Conservation (phyloP, 2,329 filamentous ascomycete genomes). For the Diaporthe ampelina region DNA sequence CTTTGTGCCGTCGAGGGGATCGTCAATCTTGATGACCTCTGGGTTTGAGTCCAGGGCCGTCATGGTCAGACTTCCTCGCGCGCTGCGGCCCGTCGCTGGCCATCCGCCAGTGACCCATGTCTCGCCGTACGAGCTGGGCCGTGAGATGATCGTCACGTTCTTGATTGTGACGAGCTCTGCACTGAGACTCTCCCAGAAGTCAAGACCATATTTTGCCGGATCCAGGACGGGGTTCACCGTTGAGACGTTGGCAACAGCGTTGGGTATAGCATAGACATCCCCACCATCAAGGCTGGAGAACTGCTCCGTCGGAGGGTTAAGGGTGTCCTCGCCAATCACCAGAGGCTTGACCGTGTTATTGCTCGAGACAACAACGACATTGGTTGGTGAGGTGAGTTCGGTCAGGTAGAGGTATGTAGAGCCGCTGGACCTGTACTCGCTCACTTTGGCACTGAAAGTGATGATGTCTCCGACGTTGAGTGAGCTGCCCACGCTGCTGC, state of each 20-base stretch:
- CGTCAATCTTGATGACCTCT: conserved; percentile 75
- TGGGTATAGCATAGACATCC: conserved; percentile 75
- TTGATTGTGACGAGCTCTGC: conserved; percentile 77
- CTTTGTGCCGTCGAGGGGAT: conserved; percentile 73
- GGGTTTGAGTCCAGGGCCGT: conserved; percentile 75
- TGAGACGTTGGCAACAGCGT: conserved; percentile 71
- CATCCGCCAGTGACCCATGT: conserved; percentile 78
- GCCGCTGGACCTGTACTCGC: conserved; percentile 67
- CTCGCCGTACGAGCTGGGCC: conserved; percentile 76
- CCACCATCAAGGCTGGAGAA: conserved; percentile 75
- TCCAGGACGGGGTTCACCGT: conserved; percentile 71
- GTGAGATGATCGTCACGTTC: conserved; percentile 68
- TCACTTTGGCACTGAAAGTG: conserved; percentile 70
- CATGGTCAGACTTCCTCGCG: conserved; percentile 75
- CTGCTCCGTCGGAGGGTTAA: conserved; percentile 71
- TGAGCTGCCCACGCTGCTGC: conserved; percentile 62
- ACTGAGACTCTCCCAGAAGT: conserved; percentile 80
- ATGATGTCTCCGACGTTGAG: conserved; percentile 74
- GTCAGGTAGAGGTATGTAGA: conserved; percentile 73
- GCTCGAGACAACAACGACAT: conserved; percentile 66
- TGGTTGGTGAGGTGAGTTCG: conserved; percentile 69
- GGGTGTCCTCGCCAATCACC: conserved; percentile 71
- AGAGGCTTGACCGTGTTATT: conserved; percentile 69
- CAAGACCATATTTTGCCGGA: conserved; percentile 74
- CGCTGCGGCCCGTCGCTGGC: conserved; percentile 73